Conservation (phyloP, 495 filamentous ascomycete species). For the Aspergillus coremiiformis region DNA sequence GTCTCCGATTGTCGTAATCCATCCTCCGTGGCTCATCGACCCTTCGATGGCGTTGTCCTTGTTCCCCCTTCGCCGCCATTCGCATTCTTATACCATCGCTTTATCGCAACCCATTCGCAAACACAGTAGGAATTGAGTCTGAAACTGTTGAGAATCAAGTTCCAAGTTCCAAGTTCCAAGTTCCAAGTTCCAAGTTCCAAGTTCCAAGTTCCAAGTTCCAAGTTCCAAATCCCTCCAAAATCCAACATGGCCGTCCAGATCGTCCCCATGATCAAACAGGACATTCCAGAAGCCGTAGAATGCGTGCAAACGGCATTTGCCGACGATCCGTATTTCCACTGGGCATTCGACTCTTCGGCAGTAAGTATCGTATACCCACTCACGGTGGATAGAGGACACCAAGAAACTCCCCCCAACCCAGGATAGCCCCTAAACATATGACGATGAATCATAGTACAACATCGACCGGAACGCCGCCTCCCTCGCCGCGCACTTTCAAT, state of each 20-base stretch:
- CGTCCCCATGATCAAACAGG: constrained; percentile 44
- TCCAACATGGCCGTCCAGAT: constrained; percentile 50
- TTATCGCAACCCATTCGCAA: constrained; percentile 30
- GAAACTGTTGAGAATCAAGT: constrained; percentile 10
- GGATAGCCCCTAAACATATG: constrained; percentile 4
- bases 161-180: no score
- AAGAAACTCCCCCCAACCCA: no score
- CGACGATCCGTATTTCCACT: constrained; percentile 58
- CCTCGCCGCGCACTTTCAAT: constrained; percentile 53
- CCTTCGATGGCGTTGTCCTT: constrained; percentile 35
- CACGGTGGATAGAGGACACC: no score
- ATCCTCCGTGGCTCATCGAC: constrained; percentile 1
- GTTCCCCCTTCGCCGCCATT: constrained; percentile 30
- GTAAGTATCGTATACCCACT: constrained; percentile 22
- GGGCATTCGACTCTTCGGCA: constrained; percentile 49
- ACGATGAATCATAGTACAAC: constrained; percentile 46
- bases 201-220: no score
- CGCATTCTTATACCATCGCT: constrained; percentile 34
- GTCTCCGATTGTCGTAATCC: not conserved
- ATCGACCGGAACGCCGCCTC: constrained; percentile 52
- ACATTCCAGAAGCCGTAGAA: constrained; percentile 55
- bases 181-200: no score
- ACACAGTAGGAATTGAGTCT: constrained; percentile 29
- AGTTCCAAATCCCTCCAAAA: no score
- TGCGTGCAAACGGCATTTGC: constrained; percentile 53